Evolutionary conservation across 1,139 yeast species (phyloP).

Genomic region (Candida tetrigidarum): DNA sequence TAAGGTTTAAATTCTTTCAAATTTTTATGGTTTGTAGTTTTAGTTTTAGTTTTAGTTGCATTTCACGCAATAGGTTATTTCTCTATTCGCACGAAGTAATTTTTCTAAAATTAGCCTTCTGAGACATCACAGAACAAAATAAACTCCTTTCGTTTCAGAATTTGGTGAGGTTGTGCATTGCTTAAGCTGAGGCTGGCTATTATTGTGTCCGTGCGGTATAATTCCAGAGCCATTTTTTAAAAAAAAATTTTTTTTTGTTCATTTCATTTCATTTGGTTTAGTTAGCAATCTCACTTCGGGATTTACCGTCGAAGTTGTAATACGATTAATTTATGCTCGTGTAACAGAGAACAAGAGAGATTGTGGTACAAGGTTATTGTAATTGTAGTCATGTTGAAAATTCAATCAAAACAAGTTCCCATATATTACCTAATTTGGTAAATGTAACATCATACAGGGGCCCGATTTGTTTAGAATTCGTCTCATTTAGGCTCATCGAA

Average conservation of each 20-base stretch:
- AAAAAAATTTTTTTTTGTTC: too few relatives aligned
- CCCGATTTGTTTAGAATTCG: not conserved
- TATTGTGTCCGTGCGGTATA: too few relatives aligned
- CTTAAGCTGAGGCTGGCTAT: too few relatives aligned
- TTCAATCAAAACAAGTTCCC: not conserved
- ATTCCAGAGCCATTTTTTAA: too few relatives aligned
- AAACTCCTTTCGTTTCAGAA: too few relatives aligned
- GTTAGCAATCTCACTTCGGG: too few relatives aligned
- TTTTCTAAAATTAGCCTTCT: too few relatives aligned
- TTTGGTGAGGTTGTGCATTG: too few relatives aligned
- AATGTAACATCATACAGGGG: conserved; percentile 1
- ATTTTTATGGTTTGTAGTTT: not conserved
- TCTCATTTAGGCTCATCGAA: too few relatives aligned
- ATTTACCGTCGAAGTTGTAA: not conserved
- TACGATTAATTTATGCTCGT: not conserved
- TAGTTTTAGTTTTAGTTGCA: not conserved
- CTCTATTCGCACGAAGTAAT: too few relatives aligned
- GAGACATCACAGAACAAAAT: too few relatives aligned
- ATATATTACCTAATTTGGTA: not conserved
- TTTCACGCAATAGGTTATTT: not conserved
- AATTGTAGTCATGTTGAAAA: not conserved
- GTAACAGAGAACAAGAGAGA: not conserved
- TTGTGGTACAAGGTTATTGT: not conserved
- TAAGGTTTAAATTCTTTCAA: not conserved
- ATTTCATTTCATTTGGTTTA: not conserved